Evolutionary conservation across 2,329 filamentous ascomycete genomes (phyloP), one percentile per base, ranked within the genome.

Genomic region (Talaromyces verruculosus): DNA sequence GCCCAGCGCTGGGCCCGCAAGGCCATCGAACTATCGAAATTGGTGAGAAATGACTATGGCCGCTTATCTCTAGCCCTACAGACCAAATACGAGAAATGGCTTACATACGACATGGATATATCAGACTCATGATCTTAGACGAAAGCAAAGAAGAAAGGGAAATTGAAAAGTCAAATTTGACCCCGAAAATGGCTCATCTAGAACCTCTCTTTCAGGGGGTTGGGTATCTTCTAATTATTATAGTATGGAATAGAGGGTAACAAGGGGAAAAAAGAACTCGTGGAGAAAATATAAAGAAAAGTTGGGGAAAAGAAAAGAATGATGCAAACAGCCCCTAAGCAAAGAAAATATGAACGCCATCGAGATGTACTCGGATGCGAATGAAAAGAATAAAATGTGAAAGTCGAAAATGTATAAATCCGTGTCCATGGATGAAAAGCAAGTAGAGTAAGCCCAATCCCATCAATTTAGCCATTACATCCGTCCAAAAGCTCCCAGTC

Each of bases 1-100:
- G 77, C 73, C 68, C 70, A 69, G 17, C 71, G 72, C 13, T 80
- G 78, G 79, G 78, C 72, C 1, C 66, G 69, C 43, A 79, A 76
- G 63, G 76, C 78, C 0, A 72, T 80, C 65, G 67, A 68, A 22
- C 30, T 81, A 63, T 77, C 78, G 11, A 69, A 69, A 22, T 67
- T 74, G 61, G 69, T 75, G 47, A 55, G 57, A 28, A 25, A 51
- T 30, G 47, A 61, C 41, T 49, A n/a, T 15, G 37, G 33, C 25
- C 10, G 15, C 15, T 35, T 65, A 33, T 22, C 43, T 0, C 61
- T 55, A 10, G 60, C 74, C 25, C 63, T 79, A 30, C 67, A 73
- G 61, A 65, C 63, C 19, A 78, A 75, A n/a, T 72, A 74, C 68
- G 69, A 64, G 25, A 71, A 68, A 35, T 68, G 77, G 67, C 66